Percentiles rank a stretch among this genome's conserved stretches.
These are phyloP conservation scores for Epichloe uncinata DNA, from an alignment of 2,329 filamentous ascomycete genomes.

Conservation along the genomic window DNA sequence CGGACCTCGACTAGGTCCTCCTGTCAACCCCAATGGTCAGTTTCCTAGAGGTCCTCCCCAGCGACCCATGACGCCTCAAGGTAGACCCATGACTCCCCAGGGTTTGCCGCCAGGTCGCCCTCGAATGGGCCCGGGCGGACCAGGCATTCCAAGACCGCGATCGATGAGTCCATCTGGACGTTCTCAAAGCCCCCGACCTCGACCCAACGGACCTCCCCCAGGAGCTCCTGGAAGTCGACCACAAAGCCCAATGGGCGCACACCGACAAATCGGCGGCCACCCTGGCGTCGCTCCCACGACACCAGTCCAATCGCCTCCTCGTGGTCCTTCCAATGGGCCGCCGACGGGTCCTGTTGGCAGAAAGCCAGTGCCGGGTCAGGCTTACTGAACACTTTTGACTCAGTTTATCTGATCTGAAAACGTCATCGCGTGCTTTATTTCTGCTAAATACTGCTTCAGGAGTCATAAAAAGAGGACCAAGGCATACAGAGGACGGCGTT, in stretches of 20 bases:
- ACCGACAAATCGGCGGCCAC: slow-evolving; percentile 28
- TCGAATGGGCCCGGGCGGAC: slow-evolving; percentile 11
- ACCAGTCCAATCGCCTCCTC: slow-evolving; percentile 21
- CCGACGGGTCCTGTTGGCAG: slow-evolving; percentile 32
- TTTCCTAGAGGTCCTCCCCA: slow-evolving; percentile 14
- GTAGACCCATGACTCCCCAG: slow-evolving; percentile 6
- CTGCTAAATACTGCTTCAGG: slow-evolving; percentile 5
- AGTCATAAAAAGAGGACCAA: slow-evolving; percentile 10
- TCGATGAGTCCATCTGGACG: slow-evolving; percentile 30
- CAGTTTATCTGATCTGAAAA: not conserved
- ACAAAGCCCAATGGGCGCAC: slow-evolving; percentile 28
- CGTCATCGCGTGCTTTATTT: slow-evolving; percentile 5
- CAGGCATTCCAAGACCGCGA: slow-evolving; percentile 11
- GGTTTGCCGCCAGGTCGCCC: not conserved
- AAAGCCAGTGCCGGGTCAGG: slow-evolving; percentile 45
- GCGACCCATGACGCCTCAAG: slow-evolving; percentile 21
- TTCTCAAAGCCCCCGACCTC: slow-evolving; percentile 1
- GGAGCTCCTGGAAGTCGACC: slow-evolving; percentile 21
- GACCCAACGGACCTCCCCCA: slow-evolving; percentile 10
- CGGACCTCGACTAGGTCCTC: slow-evolving; percentile 36
- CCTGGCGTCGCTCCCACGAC: slow-evolving; percentile 35
- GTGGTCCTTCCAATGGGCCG: slow-evolving; percentile 23
- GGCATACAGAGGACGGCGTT: slow-evolving; percentile 17
- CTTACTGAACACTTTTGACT: slow-evolving; percentile 21
- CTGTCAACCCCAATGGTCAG: slow-evolving; percentile 28